These are phyloP conservation scores for Fonsecaea pugnacius DNA, from an alignment of 2,329 filamentous ascomycete species.

Conservation along the genomic window DNA sequence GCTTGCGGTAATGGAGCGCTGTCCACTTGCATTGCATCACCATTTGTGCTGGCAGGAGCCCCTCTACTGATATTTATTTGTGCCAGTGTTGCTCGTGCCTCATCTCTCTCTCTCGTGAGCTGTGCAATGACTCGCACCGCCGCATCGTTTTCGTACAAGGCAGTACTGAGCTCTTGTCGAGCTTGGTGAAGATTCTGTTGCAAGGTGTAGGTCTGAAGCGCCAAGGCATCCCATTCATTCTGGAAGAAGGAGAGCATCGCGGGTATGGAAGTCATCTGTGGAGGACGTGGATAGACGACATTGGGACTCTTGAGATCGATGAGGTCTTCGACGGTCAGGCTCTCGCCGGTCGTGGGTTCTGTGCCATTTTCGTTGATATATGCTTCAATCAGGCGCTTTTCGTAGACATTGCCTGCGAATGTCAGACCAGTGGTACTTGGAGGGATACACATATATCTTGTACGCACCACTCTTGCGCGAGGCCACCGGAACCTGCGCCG, in stretches of 20 bases:
- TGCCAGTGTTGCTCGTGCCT: conserved; percentile 85
- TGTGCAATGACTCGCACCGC: conserved; percentile 94
- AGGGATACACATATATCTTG: conserved; percentile 8
- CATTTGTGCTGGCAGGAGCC: conserved; percentile 56
- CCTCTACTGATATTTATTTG: conserved; percentile 72
- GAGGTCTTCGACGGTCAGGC: conserved; percentile 81
- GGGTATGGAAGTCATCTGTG: conserved; percentile 93
- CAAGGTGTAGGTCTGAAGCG: conserved; percentile 87
- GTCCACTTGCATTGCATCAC: conserved; percentile 93
- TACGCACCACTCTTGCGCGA: conserved; percentile 87
- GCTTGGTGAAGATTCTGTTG: conserved; percentile 88
- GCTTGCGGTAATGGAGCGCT: conserved; percentile 73
- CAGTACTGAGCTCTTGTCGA: conserved; percentile 88
- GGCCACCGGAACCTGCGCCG: conserved; percentile 90
- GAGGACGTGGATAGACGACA: conserved; percentile 84
- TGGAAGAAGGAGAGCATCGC: conserved; percentile 93
- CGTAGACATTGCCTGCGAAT: conserved; percentile 77
- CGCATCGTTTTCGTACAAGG: conserved; percentile 95
- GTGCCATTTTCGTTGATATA: conserved; percentile 93
- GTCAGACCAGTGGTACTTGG: conserved; percentile 39
- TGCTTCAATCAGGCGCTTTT: conserved; percentile 91
- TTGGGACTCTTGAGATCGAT: conserved; percentile 82
- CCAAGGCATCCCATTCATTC: conserved; percentile 96
- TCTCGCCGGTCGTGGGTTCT: conserved; percentile 86
- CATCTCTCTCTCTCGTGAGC: conserved; percentile 86